Evolutionary conservation across 768 basidiomycete species (phyloP), one percentile per base, ranked within the genome.

Genomic region (Tylopilus subfusipes): DNA sequence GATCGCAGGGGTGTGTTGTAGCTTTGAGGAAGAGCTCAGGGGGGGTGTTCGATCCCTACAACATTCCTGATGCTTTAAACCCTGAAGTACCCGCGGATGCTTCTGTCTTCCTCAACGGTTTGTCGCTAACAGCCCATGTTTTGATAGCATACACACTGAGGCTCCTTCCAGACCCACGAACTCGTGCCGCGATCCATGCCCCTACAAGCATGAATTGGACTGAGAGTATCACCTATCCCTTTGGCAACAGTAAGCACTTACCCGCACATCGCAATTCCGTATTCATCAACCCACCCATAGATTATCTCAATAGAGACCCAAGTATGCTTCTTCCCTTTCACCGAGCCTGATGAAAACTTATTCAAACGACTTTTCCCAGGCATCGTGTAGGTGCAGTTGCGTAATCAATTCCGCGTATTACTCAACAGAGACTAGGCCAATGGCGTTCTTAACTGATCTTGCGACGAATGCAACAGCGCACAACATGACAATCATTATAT

Each of bases 151-250:
- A 2, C 10, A 12, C 31, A 25, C 38, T 5, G 43, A 50, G n/a
- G 1, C 31, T 22, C 6, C 14, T 14, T 19, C 22, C 48, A 85
- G 84, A 86, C 60, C 73, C 76, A 44, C 75, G 67, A 39, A 81
- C 78, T n/a, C 74, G 79, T 46, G 69, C 76, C 38, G 86, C 86
- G 1, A 67, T 90, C 19, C 86, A 90, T 67, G 86, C 86, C 4
- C 86, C 87, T 4, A 80, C 76, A 10, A 86, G 79, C 65, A 75
- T 77, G 57, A 64, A 80, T 33, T 80, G 79, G 79, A 33, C 29
- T 0, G 55, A 59, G 33, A 64, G 50, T 33, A 66, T 76, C 52
- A 27, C 54, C 52, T 79, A 72, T 63, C 70, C 73, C 3, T 71
- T 76, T 60, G 63, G 61, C n/a, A 68, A 61, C 55, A 62, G 64